Base-by-base conservation (phyloP, 1,284 basidiomycete genomes). In the Leccinum brunneo-olivaceum region DNA sequence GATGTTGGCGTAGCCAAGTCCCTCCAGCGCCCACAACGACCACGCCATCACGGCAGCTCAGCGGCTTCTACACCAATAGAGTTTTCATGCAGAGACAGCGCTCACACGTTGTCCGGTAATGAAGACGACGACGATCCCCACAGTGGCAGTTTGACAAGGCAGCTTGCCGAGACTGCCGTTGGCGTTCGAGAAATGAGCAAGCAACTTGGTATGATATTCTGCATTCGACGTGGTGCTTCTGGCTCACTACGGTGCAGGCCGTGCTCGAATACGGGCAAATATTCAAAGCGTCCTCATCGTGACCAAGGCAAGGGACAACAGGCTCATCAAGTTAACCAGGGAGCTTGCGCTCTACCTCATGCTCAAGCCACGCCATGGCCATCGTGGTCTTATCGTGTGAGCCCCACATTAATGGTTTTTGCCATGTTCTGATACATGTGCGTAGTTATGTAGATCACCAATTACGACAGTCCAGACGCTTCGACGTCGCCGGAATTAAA, bases 131-230 rank as follows among this genome's bases (percentile, higher is more conserved):
- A 83, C n/a, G 79, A 81, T 27, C 79, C 80, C 34, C 78, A 77
- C 45, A 76, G 76, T 2, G 74, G 76, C 43, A 94, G 79, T 59
- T 68, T 98, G 53, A 98, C 96, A 3, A 84, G 81, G 56, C 91
- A 94, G 60, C 74, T 99, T 14, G 96, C 95, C 7, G 94, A 95
- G 69, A 99, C 95, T 12, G 96, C 95, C 12, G 90, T 95, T 19
- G 89, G 92, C 33, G 95, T 98, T 20, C 79, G 95, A 40, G 96
- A 98, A 68, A 95, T 98, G 90, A 95, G 91, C 79, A 96, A 96
- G 67, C 91, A 97, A 67, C 84, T 99, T 28, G 94, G 93, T 90
- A 55, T 54, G 83, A 77, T 34, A 29, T 44, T 33, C 46, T 47
- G 30, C 45, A 45, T 14, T 14, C 19, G 20, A 16, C n/a, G 18